Evolutionary conservation across 2,329 filamentous ascomycete genomes (phyloP).

Genomic region (Cladosporium sp.): DNA sequence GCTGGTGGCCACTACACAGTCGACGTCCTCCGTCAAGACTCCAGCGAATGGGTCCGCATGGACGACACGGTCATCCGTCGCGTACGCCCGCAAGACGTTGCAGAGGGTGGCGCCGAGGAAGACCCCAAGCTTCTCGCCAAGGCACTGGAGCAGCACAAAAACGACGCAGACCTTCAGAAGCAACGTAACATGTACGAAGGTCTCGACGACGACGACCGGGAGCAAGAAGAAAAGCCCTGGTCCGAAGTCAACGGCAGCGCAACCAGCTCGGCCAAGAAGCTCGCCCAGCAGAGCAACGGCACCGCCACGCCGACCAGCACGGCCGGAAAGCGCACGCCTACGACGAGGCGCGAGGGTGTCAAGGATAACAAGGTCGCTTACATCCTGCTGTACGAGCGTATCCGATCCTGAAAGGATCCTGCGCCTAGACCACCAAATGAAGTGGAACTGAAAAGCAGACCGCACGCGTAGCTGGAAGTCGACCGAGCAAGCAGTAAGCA

Average conservation of each 20-base stretch:
- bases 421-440: no score
- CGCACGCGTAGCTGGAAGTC: no score
- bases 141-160: conserved; percentile 64
- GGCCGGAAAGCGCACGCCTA: conserved; percentile 51
- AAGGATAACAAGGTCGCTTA: conserved; percentile 98
- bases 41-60: conserved; percentile 91
- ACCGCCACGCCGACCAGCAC: conserved; percentile 49
- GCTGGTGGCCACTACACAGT: conserved; percentile 96
- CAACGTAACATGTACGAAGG: conserved; percentile 70
- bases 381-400: conserved; percentile 87
- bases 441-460: no score
- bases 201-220: conserved; percentile 60
- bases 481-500: no score
- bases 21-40: conserved; percentile 92
- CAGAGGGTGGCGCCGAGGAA: conserved; percentile 78
- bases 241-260: conserved; percentile 71
- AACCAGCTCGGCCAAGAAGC: conserved; percentile 48
- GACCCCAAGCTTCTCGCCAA: conserved; percentile 65
- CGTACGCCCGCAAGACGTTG: conserved; percentile 82
- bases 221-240: conserved; percentile 65
- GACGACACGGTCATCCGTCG: conserved; percentile 90
- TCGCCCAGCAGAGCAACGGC: conserved; percentile 54
- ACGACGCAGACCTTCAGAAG: conserved; percentile 39
- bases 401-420: conserved; percentile 34
- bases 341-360: conserved; percentile 45